Base-by-base conservation (phyloP, 2,329 filamentous ascomycete species). In the Cryphonectria japonica region DNA sequence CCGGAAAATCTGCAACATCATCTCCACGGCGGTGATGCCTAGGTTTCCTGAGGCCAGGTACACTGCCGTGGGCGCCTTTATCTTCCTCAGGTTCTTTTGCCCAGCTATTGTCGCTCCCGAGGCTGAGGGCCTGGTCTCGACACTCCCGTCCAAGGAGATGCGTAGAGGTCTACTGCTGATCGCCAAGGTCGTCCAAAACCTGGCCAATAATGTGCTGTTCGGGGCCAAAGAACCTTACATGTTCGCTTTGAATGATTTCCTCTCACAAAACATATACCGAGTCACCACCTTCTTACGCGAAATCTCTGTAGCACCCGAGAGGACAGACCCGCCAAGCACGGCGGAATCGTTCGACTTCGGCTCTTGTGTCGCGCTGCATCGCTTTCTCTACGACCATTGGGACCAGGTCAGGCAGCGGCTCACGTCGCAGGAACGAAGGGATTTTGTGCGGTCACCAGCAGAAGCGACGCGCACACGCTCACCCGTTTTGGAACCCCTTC, bases 161-260 rank as follows among this genome's bases (percentile, higher is more conserved):
- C 85, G 91, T 26, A 85, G 90, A 68, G 90, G 90, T 4, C 82
- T 92, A 7, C 83, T 92, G 41, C 83, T 92, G 43, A 92, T 92
- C 74, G 90, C 91, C 66, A 92, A 92, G 77, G 87, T 92, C 71
- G 87, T 92, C 32, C 91, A 92, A 75, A 92, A 92, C 76, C 82
- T 92, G 50, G 91, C 90, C 50, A 92, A 92, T 75, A 92, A 92
- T 71, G 90, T 92, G 39, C 82, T 92, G 1, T 92, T 92, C 74
- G 90, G 91, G 4, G 89, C 89, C 46, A 92, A 92, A 78, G 90
- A 92, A 76, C 88, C 89, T 3, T 92, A 91, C 76, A 92, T 92
- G 91, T 91, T 89, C 73, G 89, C 90, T 1, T 80, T 92, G 32
- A 92, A 92, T 76, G 86, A 91, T 71, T 92, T 92, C 72, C 79